Evolutionary conservation across 306 rosid genomes (phyloP).

Genomic region (Lagenaria siceraria): DNA sequence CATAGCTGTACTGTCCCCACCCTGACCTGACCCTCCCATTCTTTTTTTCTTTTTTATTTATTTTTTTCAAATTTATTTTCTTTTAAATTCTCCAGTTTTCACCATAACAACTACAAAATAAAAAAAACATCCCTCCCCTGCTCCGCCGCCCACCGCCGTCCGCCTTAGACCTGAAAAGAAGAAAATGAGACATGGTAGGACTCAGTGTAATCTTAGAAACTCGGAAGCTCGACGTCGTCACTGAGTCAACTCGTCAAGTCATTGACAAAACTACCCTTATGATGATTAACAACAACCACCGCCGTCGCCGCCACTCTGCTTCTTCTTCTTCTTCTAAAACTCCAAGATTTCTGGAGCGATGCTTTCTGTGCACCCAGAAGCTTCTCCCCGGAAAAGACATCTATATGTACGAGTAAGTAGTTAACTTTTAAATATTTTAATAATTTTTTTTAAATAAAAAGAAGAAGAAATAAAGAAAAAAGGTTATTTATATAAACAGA

Average conservation of each 20-base stretch:
- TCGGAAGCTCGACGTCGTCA: slow-evolving; percentile 11
- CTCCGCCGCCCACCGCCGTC: not conserved
- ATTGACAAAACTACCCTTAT: slow-evolving; percentile 46
- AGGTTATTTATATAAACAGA: slow-evolving; percentile 15
- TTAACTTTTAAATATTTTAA: too few species aligned
- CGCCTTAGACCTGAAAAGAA: not conserved
- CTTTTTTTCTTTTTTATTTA: not conserved
- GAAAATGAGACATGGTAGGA: slow-evolving; percentile 62
- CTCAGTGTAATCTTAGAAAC: slow-evolving; percentile 60
- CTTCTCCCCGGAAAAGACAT: slow-evolving; percentile 77
- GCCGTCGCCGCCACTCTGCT: not conserved
- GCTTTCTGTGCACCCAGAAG: slow-evolving; percentile 56
- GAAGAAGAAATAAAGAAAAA: too few species aligned
- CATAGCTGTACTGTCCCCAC: slow-evolving; percentile 72
- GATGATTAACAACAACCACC: slow-evolving; percentile 9
- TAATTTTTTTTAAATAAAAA: too few species aligned
- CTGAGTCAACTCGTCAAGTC: slow-evolving; percentile 30
- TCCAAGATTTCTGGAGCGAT: slow-evolving; percentile 50
- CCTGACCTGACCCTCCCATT: not conserved
- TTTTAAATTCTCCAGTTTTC: not conserved
- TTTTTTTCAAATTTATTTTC: slow-evolving; percentile 6
- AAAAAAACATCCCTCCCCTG: not conserved
- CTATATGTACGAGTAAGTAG: slow-evolving; percentile 88
- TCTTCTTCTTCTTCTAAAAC: not conserved
- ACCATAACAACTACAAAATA: not conserved